Evolutionary conservation across 805 yeast species (phyloP).

Genomic region (Saccharomyces paradoxus): DNA sequence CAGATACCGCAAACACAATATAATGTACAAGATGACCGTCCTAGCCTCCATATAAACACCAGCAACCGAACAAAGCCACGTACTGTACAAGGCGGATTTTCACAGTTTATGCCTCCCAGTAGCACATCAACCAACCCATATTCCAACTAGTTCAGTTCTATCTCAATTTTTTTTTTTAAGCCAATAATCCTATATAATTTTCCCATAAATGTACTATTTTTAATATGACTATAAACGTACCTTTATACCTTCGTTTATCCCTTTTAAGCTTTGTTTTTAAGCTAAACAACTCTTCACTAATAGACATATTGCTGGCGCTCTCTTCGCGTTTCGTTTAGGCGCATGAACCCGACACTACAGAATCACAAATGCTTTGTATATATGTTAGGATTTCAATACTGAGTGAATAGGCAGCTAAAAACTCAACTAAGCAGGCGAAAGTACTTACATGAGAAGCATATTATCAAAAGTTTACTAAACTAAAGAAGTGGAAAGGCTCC

Average conservation of each 20-base stretch:
- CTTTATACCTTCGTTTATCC: not conserved
- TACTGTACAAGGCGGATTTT: constrained; percentile 20
- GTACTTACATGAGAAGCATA: not conserved
- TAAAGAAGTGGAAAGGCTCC: not conserved
- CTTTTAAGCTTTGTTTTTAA: not conserved
- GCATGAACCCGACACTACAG: not conserved
- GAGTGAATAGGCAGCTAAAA: not conserved
- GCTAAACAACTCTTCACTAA: not conserved
- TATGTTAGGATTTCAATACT: not conserved
- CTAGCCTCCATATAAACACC: constrained; percentile 2
- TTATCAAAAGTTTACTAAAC: not conserved
- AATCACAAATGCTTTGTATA: not conserved
- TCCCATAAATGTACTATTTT: not conserved
- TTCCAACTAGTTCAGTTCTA: constrained; percentile 6
- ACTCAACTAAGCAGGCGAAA: not conserved
- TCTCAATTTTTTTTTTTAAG: not conserved
- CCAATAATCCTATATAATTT: not conserved
- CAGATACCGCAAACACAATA: constrained; percentile 3
- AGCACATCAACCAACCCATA: constrained; percentile 22
- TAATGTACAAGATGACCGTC: constrained; percentile 1
- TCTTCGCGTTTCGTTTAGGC: not conserved
- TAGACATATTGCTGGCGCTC: not conserved
- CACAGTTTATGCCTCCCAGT: constrained; percentile 29
- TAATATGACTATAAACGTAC: not conserved
- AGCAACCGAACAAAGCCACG: constrained; percentile 3